These are phyloP conservation scores for Byssothecium circinans DNA, from an alignment of 2,329 filamentous ascomycete genomes.

Conservation along the genomic window DNA sequence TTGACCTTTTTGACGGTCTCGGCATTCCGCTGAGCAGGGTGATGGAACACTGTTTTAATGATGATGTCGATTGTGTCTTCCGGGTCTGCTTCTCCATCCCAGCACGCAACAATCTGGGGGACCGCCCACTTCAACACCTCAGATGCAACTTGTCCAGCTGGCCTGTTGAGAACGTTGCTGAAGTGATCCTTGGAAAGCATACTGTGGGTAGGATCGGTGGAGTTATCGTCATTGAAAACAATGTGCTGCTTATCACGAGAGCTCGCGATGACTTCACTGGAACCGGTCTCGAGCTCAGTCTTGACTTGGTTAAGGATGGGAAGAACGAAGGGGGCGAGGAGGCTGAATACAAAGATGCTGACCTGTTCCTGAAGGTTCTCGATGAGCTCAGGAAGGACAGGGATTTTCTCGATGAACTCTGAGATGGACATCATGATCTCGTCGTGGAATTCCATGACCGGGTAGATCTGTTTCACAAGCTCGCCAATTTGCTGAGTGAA, in stretches of 20 bases:
- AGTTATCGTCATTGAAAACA: slow-evolving; percentile 79
- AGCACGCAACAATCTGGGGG: slow-evolving; percentile 83
- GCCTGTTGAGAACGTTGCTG: slow-evolving; percentile 83
- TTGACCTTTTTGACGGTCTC: slow-evolving; percentile 66
- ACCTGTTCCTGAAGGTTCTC: slow-evolving; percentile 87
- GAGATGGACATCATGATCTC: slow-evolving; percentile 79
- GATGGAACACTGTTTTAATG: slow-evolving; percentile 80
- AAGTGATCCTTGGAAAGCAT: slow-evolving; percentile 98
- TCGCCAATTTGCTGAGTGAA: slow-evolving; percentile 77
- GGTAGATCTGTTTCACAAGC: slow-evolving; percentile 78
- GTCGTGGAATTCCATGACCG: slow-evolving; percentile 88
- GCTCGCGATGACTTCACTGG: slow-evolving; percentile 82
- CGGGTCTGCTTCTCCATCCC: slow-evolving; percentile 79
- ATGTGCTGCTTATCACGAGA: slow-evolving; percentile 81
- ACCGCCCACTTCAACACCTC: slow-evolving; percentile 82
- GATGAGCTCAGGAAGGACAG: slow-evolving; percentile 79
- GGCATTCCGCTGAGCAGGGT: slow-evolving; percentile 72
- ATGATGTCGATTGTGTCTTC: slow-evolving; percentile 73
- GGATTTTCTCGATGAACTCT: slow-evolving; percentile 79
- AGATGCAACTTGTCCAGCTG: slow-evolving; percentile 80
- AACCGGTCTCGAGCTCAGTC: slow-evolving; percentile 81
- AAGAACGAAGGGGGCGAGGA: slow-evolving; percentile 84
- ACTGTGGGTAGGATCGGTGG: slow-evolving; percentile 83
- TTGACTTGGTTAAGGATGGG: slow-evolving; percentile 87
- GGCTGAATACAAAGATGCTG: slow-evolving; percentile 86